Percentiles rank a stretch among this genome's conserved stretches.
Conservation (phyloP, 2,329 filamentous ascomycete species). For the Xylaria sp. region DNA sequence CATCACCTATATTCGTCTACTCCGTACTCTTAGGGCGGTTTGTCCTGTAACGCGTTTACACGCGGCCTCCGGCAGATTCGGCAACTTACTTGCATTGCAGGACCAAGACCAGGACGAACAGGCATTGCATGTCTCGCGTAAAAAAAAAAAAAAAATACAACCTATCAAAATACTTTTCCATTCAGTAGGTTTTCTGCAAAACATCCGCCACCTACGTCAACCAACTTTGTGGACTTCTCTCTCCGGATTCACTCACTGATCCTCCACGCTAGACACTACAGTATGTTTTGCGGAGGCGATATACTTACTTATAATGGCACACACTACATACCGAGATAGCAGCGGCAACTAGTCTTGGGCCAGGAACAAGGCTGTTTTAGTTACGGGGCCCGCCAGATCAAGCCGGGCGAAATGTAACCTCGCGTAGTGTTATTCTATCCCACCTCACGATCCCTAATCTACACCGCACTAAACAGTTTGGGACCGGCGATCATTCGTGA, state of each 20-base stretch:
- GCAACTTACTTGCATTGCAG: not conserved
- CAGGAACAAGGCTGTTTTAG: conserved; percentile 7
- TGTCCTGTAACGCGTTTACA: not conserved
- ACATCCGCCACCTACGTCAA: too few species aligned
- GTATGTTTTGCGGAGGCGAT: not conserved
- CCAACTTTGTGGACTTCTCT: not conserved
- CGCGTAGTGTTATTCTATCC: conserved; percentile 2
- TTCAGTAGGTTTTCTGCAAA: too few species aligned
- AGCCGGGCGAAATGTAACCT: conserved; percentile 3
- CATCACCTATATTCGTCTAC: not conserved
- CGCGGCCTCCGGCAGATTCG: conserved; percentile 1
- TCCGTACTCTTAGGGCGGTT: not conserved
- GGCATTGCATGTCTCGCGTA: not conserved
- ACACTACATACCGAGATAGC: not conserved
- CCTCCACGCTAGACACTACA: not conserved
- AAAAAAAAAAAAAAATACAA: not conserved
- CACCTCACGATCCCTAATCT: not conserved
- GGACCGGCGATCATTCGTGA: not conserved
- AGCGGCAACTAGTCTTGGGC: not conserved
- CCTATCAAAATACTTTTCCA: not conserved
- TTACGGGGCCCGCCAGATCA: not conserved
- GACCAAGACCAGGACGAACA: not conserved
- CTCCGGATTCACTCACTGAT: not conserved
- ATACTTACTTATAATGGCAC: conserved; percentile 3
- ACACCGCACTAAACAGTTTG: not conserved